Conservation (phyloP, 345 rosid species). For the Populus davidiana region DNA sequence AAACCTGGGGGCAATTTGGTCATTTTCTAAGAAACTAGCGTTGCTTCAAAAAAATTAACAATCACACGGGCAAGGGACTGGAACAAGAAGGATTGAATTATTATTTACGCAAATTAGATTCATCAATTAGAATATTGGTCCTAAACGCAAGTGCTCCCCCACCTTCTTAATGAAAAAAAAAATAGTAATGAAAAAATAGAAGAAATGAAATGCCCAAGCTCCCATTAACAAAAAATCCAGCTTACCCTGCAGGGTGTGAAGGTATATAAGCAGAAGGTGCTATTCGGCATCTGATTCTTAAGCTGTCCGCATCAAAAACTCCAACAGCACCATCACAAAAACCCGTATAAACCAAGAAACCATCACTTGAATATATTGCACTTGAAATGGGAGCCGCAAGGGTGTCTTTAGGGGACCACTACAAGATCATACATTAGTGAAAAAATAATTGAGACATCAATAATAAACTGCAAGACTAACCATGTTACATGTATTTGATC, state of each 20-base stretch:
- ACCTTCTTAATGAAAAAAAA: no score
- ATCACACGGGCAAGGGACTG: no score
- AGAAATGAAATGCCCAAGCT: not conserved
- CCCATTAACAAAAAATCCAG: not conserved
- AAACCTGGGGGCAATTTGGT: no score
- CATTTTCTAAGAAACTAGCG: no score
- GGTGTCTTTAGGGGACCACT: constrained; percentile 54
- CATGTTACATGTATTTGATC: not conserved
- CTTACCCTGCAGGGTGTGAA: constrained; percentile 29
- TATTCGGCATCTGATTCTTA: constrained; percentile 47
- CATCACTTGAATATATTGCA: constrained; percentile 52
- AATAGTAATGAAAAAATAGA: not conserved
- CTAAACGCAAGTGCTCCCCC: no score
- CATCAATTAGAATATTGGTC: not conserved
- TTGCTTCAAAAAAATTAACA: no score
- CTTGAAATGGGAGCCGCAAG: constrained; percentile 46
- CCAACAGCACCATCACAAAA: constrained; percentile 54
- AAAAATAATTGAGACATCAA: not conserved
- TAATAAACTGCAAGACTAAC: not conserved
- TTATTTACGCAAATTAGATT: no score
- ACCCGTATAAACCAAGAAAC: constrained; percentile 39
- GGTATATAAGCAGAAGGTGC: constrained; percentile 49
- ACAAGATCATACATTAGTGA: constrained; percentile 11
- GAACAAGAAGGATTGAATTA: no score
- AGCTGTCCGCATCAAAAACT: constrained; percentile 49